Evolutionary conservation across 1,284 basidiomycete genomes (phyloP).

Genomic region (Cerioporus squamosus): DNA sequence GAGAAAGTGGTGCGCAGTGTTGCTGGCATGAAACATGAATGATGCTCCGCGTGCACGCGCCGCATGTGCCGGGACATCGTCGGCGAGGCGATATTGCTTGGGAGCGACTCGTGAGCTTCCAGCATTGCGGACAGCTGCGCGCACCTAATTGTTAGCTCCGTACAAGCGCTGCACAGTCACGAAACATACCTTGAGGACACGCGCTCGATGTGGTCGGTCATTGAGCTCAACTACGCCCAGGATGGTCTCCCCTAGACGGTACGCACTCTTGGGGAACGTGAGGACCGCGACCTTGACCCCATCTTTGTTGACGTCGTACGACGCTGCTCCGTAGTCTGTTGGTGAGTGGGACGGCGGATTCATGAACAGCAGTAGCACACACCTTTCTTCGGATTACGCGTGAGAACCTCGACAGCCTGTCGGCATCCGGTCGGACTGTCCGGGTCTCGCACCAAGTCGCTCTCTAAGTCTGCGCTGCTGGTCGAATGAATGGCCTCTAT

Average conservation of each 20-base stretch:
- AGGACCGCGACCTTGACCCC: constrained; percentile 85
- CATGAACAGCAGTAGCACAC: constrained; percentile 28
- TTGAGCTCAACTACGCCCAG: constrained; percentile 89
- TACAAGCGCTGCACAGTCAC: neutral
- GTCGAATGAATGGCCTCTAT: constrained; percentile 29
- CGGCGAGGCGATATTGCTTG: constrained; percentile 52
- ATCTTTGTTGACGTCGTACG: constrained; percentile 93
- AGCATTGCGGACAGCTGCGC: constrained; percentile 80
- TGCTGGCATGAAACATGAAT: constrained; percentile 73
- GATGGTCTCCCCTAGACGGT: constrained; percentile 89
- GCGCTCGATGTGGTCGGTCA: constrained; percentile 55
- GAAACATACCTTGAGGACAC: constrained; percentile 73
- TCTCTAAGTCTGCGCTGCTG: constrained; percentile 22
- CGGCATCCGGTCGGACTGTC: constrained; percentile 73
- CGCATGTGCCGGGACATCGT: constrained; percentile 52
- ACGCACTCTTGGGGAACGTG: constrained; percentile 90
- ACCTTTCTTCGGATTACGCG: constrained; percentile 89
- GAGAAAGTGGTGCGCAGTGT: constrained; percentile 80
- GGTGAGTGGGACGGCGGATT: neutral
- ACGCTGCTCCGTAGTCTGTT: constrained; percentile 53
- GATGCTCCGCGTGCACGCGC: constrained; percentile 83
- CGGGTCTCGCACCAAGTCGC: constrained; percentile 39
- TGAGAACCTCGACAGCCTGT: constrained; percentile 90
- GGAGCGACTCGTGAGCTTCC: constrained; percentile 85
- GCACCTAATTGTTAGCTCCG: neutral